phyloP scores from a whole-genome alignment of 257 asterid genomes.

The Solanum sitiens region DNA sequence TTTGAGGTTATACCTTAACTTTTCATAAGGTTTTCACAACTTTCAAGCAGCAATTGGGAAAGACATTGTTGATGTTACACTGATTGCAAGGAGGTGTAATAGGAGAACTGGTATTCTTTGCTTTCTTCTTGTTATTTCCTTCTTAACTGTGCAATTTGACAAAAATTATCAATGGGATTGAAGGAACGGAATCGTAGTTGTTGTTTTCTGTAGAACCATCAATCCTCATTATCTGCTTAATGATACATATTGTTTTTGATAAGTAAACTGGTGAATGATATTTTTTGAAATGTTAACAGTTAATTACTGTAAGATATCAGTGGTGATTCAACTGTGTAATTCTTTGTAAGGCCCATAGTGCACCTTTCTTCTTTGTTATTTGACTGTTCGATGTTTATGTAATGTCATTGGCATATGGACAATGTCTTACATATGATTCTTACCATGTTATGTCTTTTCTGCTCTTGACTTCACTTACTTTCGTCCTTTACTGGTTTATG shows the following conservation, averaged over 20 bases:
- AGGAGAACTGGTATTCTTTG: constrained; percentile 62
- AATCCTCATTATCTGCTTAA: background rate
- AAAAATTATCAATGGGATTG: background rate
- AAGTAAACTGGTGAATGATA: background rate
- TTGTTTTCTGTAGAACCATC: background rate
- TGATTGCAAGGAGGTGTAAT: constrained; percentile 89
- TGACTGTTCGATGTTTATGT: background rate
- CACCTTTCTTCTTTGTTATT: background rate
- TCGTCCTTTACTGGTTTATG: background rate
- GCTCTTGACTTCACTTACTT: background rate
- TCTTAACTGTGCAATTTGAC: background rate
- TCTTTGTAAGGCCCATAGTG: background rate
- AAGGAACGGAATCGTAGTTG: background rate
- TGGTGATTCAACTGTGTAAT: background rate
- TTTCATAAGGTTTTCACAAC: constrained; percentile 62
- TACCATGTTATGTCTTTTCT: background rate
- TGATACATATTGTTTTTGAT: background rate
- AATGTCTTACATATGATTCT: background rate
- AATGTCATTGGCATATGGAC: background rate
- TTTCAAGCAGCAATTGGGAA: constrained; percentile 62
- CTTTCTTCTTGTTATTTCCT: background rate
- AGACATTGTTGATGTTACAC: constrained; percentile 53
- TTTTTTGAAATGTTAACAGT: background rate
- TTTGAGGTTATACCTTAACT: constrained; percentile 53
- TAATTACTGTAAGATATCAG: background rate